Base-by-base conservation (phyloP, 1,139 yeast species). In the Taiozyma onychis region DNA sequence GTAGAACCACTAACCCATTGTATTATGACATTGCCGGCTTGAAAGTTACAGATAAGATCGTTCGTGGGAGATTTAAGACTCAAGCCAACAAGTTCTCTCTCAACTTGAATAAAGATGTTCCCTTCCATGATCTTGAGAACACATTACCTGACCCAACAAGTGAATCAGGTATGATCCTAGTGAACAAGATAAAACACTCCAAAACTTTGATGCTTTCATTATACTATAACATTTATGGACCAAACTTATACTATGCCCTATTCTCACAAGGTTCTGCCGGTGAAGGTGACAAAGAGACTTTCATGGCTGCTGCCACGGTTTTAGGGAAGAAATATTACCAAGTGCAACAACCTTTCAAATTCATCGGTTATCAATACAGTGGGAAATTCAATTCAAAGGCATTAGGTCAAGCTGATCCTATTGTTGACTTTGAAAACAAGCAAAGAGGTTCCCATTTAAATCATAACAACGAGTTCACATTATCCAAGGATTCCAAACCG, bases 201-300 rank as follows among this genome's bases (percentile, higher is more conserved):
- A 73, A 73, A 44, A 77, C 85, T 0, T 64, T 82, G 48, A 64
- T 81, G 34, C 65, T 82, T 34, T 71, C 82, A 4, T 65, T 82
- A 34, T 83, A 81, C 64, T 81, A 82, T 59, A 82, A 82, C 62
- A 70, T 80, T 4, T 78, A 71, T 65, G 88, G 88, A 0, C 85
- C 85, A 10, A 62, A 76, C 41, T 72, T 69, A 57, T 83, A 80
- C 62, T 82, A 82, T 59, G 83, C 86, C 4, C 63, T 83, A 50
- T 66, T 82, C 56, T 76, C 86, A 0, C 88, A 81, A 64, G 87
- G 88, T 7, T 74, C 83, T 14, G 86, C 87, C 1, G 88, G 88
- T 27, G 86, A 83, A 66, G 88, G 88, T 45, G 88, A 83, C 58
- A 83, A 82, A 63, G 88, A 83, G 57, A 81, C 88, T 0, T 82